Base-by-base conservation (phyloP, 2,329 filamentous ascomycete genomes). In the Fusarium continuum region DNA sequence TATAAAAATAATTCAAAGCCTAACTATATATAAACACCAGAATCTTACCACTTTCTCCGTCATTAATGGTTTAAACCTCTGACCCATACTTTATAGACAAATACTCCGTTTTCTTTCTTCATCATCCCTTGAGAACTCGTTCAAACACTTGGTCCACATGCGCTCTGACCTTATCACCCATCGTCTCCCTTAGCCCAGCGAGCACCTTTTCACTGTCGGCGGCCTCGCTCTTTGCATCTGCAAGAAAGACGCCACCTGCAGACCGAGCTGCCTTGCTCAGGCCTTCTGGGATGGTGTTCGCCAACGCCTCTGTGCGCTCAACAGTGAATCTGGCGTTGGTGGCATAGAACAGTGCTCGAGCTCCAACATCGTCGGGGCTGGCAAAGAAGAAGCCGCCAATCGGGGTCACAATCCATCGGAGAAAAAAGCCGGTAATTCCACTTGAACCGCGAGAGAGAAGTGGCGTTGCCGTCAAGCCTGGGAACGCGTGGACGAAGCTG, bases 401-500 rank as follows among this genome's bases (percentile, higher is more conserved):
- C 0, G 68, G 68, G 0, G 53, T 55, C 2, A 70, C 40, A 31
- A 70, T 39, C 49, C 63, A 64, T 3, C 53, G 63, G 0, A 70
- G 35, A 0, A 70, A 10, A 7, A 67, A 53, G 0, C 58, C 55
- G 0, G 52, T 32, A 1, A 70, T 53, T 0, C 70, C 70, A 4
- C 65, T 69, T 25, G 55, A 58, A 2, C 64, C 70, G 1, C 68
- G 64, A n/a, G 62, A 64, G 3, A 72, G 46, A 0, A 55, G 17
- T 0, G 65, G 55, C 2, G 70, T 72, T 2, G 58, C 34, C 1
- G 76, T 73, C 0, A 72, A 36, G 2, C 75, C 75, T 0, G 76
- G 76, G 9, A 68, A 76, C 1, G 70, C 69, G 40, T 78, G 76
- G 5, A 78, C 72, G 36, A 78, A 76, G 16, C 70, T 70, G 25